These are phyloP conservation scores for Kwoniella sp. DNA, from an alignment of 768 basidiomycete species.

Conservation along the genomic window DNA sequence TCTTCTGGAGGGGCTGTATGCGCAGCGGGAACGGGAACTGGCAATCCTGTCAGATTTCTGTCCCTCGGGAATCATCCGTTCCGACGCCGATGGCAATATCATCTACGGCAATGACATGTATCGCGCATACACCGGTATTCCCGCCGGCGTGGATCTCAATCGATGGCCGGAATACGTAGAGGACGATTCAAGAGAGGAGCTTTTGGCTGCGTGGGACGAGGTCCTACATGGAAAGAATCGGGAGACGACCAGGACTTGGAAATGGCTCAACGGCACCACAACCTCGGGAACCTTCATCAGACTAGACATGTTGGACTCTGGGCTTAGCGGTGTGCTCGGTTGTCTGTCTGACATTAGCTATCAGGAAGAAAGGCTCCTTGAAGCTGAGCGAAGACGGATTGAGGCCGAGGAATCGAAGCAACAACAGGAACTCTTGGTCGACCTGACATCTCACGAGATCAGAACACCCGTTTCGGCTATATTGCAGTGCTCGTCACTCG, in stretches of 20 bases:
- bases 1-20: slow-evolving; percentile 31
- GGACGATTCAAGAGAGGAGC: slow-evolving; percentile 8
- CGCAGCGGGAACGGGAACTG: slow-evolving; percentile 30
- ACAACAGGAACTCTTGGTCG: slow-evolving; percentile 50
- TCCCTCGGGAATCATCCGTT: slow-evolving; percentile 35
- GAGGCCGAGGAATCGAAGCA: slow-evolving; percentile 38
- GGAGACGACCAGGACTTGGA: slow-evolving; percentile 28
- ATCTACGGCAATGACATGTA: slow-evolving; percentile 27
- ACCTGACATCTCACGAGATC: slow-evolving; percentile 50
- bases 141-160: slow-evolving; percentile 11
- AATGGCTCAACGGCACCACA: slow-evolving; percentile 29
- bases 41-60: slow-evolving; percentile 32
- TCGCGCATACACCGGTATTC: slow-evolving; percentile 8
- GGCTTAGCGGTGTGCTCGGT: slow-evolving; percentile 29
- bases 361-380: slow-evolving; percentile 28
- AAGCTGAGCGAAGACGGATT: slow-evolving; percentile 25
- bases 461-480: slow-evolving; percentile 49
- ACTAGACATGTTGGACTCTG: slow-evolving; percentile 28
- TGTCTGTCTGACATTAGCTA: slow-evolving; percentile 35
- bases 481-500: slow-evolving; percentile 41
- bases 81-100: slow-evolving; percentile 26
- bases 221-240: slow-evolving; percentile 24
- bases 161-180: slow-evolving; percentile 26
- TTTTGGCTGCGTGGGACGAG: slow-evolving; percentile 24
- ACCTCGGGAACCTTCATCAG: slow-evolving; percentile 32